Evolutionary conservation across 345 rosid genomes (phyloP), one percentile per base, ranked within the genome.

Genomic region (Anastatica hierochuntica): DNA sequence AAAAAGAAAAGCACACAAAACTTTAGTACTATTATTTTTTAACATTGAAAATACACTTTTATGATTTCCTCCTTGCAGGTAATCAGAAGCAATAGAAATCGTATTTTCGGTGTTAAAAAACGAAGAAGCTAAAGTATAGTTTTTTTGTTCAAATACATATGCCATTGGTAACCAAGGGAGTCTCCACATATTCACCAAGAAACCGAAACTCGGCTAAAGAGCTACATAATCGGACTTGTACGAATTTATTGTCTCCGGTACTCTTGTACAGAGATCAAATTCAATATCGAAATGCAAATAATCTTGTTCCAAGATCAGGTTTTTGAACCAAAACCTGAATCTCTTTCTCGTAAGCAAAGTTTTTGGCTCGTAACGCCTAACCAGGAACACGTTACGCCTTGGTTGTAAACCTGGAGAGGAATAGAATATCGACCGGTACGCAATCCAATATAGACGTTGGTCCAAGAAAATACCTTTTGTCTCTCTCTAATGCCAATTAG

Each of bases 401-500:
- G 36, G 27, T 58, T 58, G 21, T 15, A 10, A 58, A 43, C 54
- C 49, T 49, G 49, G 6, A 58, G 35, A 35, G 43, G 8, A 0
- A 51, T 10, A 66, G 36, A 2, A 66, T 29, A 41, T 52, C 29
- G 55, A 51, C 55, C 49, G 17, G 55, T 66, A 66, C 4, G 71
- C 71, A 51, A 58, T 52, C 71, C 71, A 66, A 15, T 66, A 52
- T 11, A 66, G 12, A 17, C 2, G 16, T 10, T 58, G 54, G 4
- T 58, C 31, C 49, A 66, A 52, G 24, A 51, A 52, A 1, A 49
- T 44, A 30, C 71, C 55, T 12, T 7, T n/a, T 37, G 44, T 58
- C 24, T 44, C 60, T 52, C 60, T 66, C 49, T 66, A 66, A 39
- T 66, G 23, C 65, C 65, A 66, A 58, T 58, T 31, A 6, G 71